Conservation (phyloP, 2,329 filamentous ascomycete species). For the Pseudomassariella vexata region DNA sequence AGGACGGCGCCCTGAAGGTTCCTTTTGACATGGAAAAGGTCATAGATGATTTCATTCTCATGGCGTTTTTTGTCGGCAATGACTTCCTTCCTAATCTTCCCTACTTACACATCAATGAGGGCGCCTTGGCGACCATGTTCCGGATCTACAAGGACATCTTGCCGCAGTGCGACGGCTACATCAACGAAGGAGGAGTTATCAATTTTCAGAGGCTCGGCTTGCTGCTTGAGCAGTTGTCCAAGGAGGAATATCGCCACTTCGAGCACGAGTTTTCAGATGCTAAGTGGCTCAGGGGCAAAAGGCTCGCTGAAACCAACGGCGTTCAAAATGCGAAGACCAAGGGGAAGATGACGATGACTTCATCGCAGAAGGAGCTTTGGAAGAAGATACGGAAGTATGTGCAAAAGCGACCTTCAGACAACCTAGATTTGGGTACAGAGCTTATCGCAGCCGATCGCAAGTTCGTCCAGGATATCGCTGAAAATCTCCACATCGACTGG, state of each 20-base stretch:
- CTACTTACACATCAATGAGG: slow-evolving; percentile 96
- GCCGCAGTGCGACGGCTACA: slow-evolving; percentile 83
- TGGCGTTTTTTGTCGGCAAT: slow-evolving; percentile 99
- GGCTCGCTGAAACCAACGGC: slow-evolving; percentile 62
- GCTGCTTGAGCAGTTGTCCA: slow-evolving; percentile 76
- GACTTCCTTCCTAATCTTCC: slow-evolving; percentile 98
- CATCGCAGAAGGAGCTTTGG: slow-evolving; percentile 77
- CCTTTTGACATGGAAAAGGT: slow-evolving; percentile 90
- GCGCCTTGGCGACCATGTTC: slow-evolving; percentile 95
- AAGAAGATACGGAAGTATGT: slow-evolving; percentile 78
- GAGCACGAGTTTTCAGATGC: slow-evolving; percentile 84
- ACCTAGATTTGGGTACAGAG: slow-evolving; percentile 67
- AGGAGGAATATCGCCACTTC: slow-evolving; percentile 89
- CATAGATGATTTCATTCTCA: slow-evolving; percentile 98
- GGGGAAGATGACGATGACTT: slow-evolving; percentile 68
- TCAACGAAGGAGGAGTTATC: slow-evolving; percentile 92
- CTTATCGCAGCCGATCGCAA: slow-evolving; percentile 82
- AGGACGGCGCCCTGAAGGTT: slow-evolving; percentile 65
- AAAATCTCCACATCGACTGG: slow-evolving; percentile 52
- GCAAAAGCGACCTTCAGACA: slow-evolving; percentile 55
- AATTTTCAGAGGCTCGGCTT: slow-evolving; percentile 74
- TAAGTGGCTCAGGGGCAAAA: slow-evolving; percentile 87
- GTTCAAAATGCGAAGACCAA: slow-evolving; percentile 52
- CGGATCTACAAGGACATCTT: slow-evolving; percentile 89
- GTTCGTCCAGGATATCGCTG: slow-evolving; percentile 84